Conservation (phyloP, 352 stramenopile genomes). For the Pilasporangium apinafurcum region DNA sequence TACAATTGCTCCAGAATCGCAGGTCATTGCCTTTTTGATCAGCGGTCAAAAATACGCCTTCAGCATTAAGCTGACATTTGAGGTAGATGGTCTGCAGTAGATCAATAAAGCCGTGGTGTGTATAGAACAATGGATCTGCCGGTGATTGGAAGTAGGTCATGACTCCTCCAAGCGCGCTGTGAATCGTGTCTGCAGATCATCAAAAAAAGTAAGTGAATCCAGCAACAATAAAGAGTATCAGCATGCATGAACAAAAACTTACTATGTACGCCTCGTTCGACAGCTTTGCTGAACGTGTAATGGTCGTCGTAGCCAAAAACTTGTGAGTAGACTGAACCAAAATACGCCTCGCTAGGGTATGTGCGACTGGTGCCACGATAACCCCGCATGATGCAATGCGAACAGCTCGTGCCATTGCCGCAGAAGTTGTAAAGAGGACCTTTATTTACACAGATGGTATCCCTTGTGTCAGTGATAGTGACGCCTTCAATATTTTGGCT, state of each 20-base stretch:
- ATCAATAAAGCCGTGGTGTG: conserved; percentile 40
- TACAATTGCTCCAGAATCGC: conserved; percentile 24
- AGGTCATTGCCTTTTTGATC: conserved; percentile 21
- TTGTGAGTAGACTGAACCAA: conserved; percentile 32
- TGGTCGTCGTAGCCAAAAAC: conserved; percentile 33
- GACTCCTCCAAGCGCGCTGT: conserved; percentile 26
- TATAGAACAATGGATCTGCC: conserved; percentile 46
- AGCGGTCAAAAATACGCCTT: conserved; percentile 12
- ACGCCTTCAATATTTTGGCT: conserved; percentile 11
- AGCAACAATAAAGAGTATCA: neutral
- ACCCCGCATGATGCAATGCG: conserved; percentile 22
- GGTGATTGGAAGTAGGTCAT: conserved; percentile 52
- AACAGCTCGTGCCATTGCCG: conserved; percentile 19
- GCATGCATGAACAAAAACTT: conserved; percentile 12
- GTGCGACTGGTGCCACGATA: conserved; percentile 5
- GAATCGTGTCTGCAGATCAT: conserved; percentile 24
- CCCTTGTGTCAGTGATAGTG: conserved; percentile 14
- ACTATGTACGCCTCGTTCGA: conserved; percentile 51
- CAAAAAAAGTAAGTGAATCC: neutral
- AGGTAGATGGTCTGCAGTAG: conserved; percentile 44
- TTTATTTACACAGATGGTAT: conserved; percentile 19
- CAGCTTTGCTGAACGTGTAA: conserved; percentile 2
- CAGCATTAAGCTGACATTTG: conserved; percentile 25
- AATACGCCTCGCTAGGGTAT: conserved; percentile 25
- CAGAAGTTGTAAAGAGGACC: conserved; percentile 40